Evolutionary conservation across 1,284 basidiomycete genomes (phyloP).

Genomic region (Peniophora sp.): DNA sequence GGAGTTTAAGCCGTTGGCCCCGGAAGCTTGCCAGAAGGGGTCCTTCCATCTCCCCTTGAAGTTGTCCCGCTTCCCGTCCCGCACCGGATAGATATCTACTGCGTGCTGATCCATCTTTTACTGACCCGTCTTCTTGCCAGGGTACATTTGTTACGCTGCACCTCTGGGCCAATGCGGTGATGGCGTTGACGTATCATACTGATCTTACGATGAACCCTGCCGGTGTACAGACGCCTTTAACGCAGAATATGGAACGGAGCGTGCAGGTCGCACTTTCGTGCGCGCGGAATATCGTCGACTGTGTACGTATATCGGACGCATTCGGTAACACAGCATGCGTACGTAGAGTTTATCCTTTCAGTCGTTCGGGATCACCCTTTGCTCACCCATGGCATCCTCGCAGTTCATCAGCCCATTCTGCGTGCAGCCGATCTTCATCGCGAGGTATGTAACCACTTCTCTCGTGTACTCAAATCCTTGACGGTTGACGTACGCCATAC

Average conservation of each 20-base stretch:
- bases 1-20: no score
- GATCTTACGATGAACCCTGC: conserved; percentile 26
- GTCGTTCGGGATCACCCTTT: no score
- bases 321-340: conserved; percentile 23
- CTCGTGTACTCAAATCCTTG: not conserved
- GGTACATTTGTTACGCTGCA: conserved; percentile 17
- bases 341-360: conserved; percentile 11
- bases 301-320: conserved; percentile 24
- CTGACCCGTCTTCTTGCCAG: conserved; percentile 6
- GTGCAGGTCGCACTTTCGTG: conserved; percentile 26
- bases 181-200: conserved; percentile 32
- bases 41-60: no score
- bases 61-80: no score
- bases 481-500: no score
- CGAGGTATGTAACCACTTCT: conserved; percentile 14
- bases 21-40: no score
- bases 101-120: no score
- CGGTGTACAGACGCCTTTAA: conserved; percentile 29
- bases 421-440: conserved; percentile 25
- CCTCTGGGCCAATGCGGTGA: conserved; percentile 28
- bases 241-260: conserved; percentile 24
- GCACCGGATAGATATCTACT: no score
- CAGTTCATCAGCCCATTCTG: conserved; percentile 19
- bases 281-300: conserved; percentile 30
- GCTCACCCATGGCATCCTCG: no score